Conservation (phyloP, 768 basidiomycete species). For the Xanthoconium stramineum region DNA sequence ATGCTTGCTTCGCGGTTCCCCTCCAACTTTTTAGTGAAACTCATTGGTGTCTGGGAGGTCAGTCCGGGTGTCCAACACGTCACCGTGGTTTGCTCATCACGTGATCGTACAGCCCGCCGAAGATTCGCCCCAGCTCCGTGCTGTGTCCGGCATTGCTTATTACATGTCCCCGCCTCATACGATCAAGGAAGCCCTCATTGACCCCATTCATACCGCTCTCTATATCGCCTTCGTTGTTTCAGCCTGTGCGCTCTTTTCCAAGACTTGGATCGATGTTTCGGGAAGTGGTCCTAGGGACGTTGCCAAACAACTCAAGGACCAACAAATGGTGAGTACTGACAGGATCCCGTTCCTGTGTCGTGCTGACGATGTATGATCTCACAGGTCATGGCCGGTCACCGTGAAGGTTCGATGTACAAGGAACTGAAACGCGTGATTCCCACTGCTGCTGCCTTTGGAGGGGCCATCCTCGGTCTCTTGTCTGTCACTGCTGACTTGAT, state of each 20-base stretch:
- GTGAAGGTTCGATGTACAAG: constrained; percentile 99
- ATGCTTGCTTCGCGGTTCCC: constrained; percentile 95
- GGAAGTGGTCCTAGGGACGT: constrained; percentile 94
- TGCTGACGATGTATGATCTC: background rate
- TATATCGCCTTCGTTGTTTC: constrained; percentile 92
- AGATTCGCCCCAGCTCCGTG: constrained; percentile 88
- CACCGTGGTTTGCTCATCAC: background rate
- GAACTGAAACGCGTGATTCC: constrained; percentile 98
- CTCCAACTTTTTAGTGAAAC: constrained; percentile 79
- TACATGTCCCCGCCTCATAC: constrained; percentile 99
- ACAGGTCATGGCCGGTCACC: constrained; percentile 82
- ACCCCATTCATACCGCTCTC: constrained; percentile 90
- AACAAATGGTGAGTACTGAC: constrained; percentile 72
- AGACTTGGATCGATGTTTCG: constrained; percentile 99
- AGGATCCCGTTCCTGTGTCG: background rate
- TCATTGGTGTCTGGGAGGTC: constrained; percentile 99
- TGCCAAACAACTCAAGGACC: constrained; percentile 97
- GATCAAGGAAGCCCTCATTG: constrained; percentile 78
- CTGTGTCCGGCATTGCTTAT: constrained; percentile 89
- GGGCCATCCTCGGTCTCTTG: constrained; percentile 91
- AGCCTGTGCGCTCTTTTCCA: constrained; percentile 96
- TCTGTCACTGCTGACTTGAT: constrained; percentile 91
- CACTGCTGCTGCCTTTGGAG: constrained; percentile 95
- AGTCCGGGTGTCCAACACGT: constrained; percentile 16
- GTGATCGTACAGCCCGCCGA: constrained; percentile 71